phyloP scores from a whole-genome alignment of 306 rosid genomes.

The Prunus mira region DNA sequence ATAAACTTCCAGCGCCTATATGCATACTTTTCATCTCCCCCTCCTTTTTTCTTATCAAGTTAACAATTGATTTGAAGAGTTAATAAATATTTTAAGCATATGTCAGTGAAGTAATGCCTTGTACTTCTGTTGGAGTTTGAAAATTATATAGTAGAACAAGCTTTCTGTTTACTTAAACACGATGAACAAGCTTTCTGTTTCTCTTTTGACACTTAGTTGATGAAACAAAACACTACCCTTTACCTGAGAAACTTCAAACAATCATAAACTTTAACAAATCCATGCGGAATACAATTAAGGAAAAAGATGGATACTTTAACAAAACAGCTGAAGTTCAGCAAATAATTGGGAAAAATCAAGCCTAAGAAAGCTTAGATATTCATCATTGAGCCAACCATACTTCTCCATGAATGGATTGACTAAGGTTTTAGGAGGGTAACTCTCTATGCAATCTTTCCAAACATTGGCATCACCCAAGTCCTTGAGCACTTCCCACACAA shows the following conservation, averaged over 20 bases:
- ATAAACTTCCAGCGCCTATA: no score
- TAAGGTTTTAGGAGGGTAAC: slow-evolving; percentile 48
- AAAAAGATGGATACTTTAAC: not conserved
- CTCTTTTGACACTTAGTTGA: not conserved
- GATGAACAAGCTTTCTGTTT: no score
- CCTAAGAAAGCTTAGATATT: slow-evolving; percentile 55
- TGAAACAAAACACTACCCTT: not conserved
- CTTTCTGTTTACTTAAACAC: not conserved
- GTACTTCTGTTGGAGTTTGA: not conserved
- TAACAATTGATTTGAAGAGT: not conserved
- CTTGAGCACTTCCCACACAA: slow-evolving; percentile 81
- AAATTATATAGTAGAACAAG: not conserved
- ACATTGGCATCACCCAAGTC: slow-evolving; percentile 58
- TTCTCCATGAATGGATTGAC: slow-evolving; percentile 62
- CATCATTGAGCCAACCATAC: slow-evolving; percentile 71
- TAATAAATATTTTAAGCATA: no score
- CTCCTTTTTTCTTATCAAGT: no score
- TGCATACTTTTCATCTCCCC: no score
- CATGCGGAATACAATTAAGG: not conserved
- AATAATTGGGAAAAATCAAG: slow-evolving; percentile 18
- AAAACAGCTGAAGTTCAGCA: not conserved
- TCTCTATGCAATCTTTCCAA: slow-evolving; percentile 58
- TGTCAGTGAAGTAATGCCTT: not conserved
- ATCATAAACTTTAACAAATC: not conserved
- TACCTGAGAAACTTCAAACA: not conserved